These are phyloP conservation scores for Citrullus mucosospermus DNA, from an alignment of 306 rosid genomes.

Conservation along the genomic window DNA sequence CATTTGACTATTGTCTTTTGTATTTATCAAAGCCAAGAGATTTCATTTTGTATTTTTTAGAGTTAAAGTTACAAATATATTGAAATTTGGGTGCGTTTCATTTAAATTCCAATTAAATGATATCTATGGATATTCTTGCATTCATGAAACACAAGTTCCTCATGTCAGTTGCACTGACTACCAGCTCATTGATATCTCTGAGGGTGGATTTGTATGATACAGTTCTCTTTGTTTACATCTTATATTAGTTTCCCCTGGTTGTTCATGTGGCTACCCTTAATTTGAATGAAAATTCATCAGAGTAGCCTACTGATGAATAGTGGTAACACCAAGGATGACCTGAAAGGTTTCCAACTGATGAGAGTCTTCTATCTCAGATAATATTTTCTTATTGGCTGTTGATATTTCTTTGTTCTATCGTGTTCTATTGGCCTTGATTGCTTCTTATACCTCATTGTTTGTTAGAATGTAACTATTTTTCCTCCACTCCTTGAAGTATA, in stretches of 20 bases:
- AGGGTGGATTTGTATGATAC: constrained; percentile 86
- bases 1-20: too few species aligned
- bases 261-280: not conserved
- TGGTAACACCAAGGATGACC: constrained; percentile 92
- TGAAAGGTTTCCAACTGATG: constrained; percentile 85
- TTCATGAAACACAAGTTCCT: constrained; percentile 49
- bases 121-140: not conserved
- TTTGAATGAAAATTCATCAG: constrained; percentile 20
- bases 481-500: not conserved
- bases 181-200: constrained; percentile 89
- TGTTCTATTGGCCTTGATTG: not conserved
- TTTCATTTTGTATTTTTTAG: too few species aligned
- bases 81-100: too few species aligned
- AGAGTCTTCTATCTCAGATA: constrained; percentile 68
- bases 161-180: constrained; percentile 93
- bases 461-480: not conserved
- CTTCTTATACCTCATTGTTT: not conserved
- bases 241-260: not conserved
- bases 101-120: too few species aligned
- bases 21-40: too few species aligned
- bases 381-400: not conserved
- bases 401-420: not conserved
- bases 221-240: not conserved
- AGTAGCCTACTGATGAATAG: constrained; percentile 85
- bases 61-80: too few species aligned